phyloP scores from a whole-genome alignment of 768 basidiomycete genomes.

The Trametes elegans region DNA sequence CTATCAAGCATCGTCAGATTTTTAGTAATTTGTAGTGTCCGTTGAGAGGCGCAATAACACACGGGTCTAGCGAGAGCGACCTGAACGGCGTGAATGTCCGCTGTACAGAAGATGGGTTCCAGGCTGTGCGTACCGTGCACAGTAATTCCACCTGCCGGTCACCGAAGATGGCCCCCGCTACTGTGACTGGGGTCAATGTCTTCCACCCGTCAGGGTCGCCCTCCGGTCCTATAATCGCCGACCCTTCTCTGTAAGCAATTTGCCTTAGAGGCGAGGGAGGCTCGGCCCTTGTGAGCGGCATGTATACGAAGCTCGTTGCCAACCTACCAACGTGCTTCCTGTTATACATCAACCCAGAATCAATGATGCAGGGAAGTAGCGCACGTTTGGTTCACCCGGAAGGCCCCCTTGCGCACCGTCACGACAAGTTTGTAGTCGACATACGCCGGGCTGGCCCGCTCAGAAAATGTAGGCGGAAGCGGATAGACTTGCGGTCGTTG shows the following conservation, averaged over 20 bases:
- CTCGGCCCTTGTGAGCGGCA: constrained; percentile 34
- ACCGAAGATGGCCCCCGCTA: constrained; percentile 37
- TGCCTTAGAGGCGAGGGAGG: constrained; percentile 36
- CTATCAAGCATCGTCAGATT: constrained; percentile 28
- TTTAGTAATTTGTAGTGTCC: background rate
- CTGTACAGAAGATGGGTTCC: background rate
- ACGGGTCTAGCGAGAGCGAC: constrained; percentile 51
- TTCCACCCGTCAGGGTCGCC: constrained; percentile 43
- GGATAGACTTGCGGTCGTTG: constrained; percentile 34
- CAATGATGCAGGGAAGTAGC: no score
- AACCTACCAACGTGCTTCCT: no score
- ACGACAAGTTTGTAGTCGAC: constrained; percentile 55
- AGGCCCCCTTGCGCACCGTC: constrained; percentile 45
- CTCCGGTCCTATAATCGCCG: constrained; percentile 36
- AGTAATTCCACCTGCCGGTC: constrained; percentile 30
- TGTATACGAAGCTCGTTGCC: constrained; percentile 32
- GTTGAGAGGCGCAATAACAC: constrained; percentile 16
- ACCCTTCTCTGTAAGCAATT: constrained; percentile 36
- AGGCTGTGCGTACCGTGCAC: constrained; percentile 28
- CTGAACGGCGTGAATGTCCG: constrained; percentile 27
- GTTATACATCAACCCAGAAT: no score
- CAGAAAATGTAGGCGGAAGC: constrained; percentile 54
- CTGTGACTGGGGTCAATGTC: constrained; percentile 29
- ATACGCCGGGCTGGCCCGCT: constrained; percentile 53
- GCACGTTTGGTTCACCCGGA: constrained; percentile 52